These are phyloP conservation scores for Scheffersomyces amazonensis DNA, from an alignment of 805 yeast genomes.

Conservation along the genomic window DNA sequence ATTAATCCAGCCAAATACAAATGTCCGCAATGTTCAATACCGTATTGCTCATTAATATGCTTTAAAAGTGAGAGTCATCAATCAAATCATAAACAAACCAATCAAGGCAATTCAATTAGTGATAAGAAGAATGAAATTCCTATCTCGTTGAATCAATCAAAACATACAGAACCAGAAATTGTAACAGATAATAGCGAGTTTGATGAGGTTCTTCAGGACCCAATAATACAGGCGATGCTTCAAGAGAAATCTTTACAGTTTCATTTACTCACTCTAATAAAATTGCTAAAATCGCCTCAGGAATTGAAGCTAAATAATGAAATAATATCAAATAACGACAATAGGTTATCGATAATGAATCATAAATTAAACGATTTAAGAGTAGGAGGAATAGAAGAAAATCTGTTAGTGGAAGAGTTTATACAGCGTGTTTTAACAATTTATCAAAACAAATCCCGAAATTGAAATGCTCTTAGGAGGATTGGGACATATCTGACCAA, in stretches of 20 bases:
- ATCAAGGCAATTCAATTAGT: too few relatives aligned
- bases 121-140: too few relatives aligned
- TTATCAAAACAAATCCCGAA: too few relatives aligned
- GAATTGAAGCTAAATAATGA: constrained; percentile 42
- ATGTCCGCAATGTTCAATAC: constrained; percentile 51
- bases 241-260: constrained; percentile 51
- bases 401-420: constrained; percentile 70
- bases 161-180: too few relatives aligned
- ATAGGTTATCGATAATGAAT: constrained; percentile 56
- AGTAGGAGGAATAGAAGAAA: constrained; percentile 62
- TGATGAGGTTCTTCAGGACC: constrained; percentile 34
- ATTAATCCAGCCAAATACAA: constrained; percentile 44
- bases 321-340: constrained; percentile 39
- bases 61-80: constrained; percentile 46
- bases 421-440: constrained; percentile 36
- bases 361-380: constrained; percentile 60
- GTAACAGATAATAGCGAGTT: constrained; percentile 11
- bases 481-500: too few relatives aligned
- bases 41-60: constrained; percentile 59
- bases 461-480: too few relatives aligned
- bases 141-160: too few relatives aligned
- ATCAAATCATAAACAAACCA: constrained; percentile 18
- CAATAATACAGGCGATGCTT: constrained; percentile 43
- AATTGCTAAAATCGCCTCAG: constrained; percentile 45
- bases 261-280: constrained; percentile 50